Base-by-base conservation (phyloP, 2,329 filamentous ascomycete genomes). In the Arthroderma uncinatum region DNA sequence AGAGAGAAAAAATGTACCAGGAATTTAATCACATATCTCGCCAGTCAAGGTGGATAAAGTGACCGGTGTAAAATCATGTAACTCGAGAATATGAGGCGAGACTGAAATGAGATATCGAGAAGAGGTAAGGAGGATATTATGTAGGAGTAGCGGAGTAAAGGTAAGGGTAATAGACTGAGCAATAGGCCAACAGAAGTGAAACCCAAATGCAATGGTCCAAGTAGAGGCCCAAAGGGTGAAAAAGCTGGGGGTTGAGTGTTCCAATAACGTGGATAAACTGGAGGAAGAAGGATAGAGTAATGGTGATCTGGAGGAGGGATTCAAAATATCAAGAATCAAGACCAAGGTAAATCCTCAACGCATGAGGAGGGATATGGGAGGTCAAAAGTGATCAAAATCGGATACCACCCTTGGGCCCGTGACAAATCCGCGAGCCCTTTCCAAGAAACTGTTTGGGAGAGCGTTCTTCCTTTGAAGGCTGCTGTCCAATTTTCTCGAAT, bases 401-500 rank as follows among this genome's bases (percentile, higher is more conserved):
- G 19, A 39, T 23, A 8, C 21, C 39, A n/a, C 39, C 23, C n/a
- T 48, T 69, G 52, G 63, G 63, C 55, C 63, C 67, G 12, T 47
- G 40, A 23, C 40, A 14, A 34, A 71, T 58, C 28, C 67, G 66
- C 1, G 57, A 36, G 2, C 23, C 67, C 65, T 61, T 69, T 66
- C 25, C 68, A 55, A 52, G 65, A 28, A 68, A 62, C 28, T 65
- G 34, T 55, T 67, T 69, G 6, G 64, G 61, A 50, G 67, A 57
- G 2, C 63, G 50, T 21, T 69, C 69, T 7, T 73, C 70, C 58
- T 69, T 72, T 52, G 53, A 65, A 48, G 66, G 55, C 16, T 71
- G 70, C 19, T 71, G 70, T 53, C 73, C 74, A 60, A 77, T 77
- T 60, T 76, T 76, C 57, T 75, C 70, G 62, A 77, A 77, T 3